These are phyloP conservation scores for Vicia villosa DNA, from an alignment of 306 rosid genomes.

Conservation along the genomic window DNA sequence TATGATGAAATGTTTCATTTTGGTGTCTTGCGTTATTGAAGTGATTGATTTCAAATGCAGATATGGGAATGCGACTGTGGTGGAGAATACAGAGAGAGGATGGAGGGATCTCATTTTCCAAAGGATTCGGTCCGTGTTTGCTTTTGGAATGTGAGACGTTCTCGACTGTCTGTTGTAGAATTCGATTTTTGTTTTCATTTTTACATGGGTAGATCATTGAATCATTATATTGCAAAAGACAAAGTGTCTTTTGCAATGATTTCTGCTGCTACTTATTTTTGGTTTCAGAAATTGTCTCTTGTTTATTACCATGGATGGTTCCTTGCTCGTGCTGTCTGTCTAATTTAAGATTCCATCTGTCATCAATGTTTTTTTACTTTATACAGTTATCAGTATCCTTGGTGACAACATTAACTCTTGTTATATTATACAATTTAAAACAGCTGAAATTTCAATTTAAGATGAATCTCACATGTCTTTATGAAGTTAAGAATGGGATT, in stretches of 20 bases:
- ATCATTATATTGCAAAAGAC: constrained; percentile 13
- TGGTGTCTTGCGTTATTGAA: not conserved
- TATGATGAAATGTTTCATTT: not conserved
- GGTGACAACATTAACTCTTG: not conserved
- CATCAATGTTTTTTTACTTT: not conserved
- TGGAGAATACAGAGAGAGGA: constrained; percentile 94
- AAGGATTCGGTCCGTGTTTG: constrained; percentile 82
- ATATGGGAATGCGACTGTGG: constrained; percentile 89
- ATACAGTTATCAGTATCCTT: not conserved
- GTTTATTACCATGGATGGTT: constrained; percentile 14
- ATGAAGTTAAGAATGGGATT: not conserved
- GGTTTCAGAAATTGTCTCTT: not conserved
- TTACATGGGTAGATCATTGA: constrained; percentile 5
- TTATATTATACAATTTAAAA: constrained; percentile 1
- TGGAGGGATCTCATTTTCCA: constrained; percentile 97
- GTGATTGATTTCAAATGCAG: constrained; percentile 46
- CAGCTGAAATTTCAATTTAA: constrained; percentile 1
- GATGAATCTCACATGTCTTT: not conserved
- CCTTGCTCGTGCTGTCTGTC: not conserved
- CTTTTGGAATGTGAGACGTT: constrained; percentile 71
- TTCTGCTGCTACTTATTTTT: not conserved
- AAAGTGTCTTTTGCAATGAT: constrained; percentile 34
- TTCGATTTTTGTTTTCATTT: constrained; percentile 25
- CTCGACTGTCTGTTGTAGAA: constrained; percentile 3
- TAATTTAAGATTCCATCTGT: not conserved